Conservation (phyloP, 345 rosid species). For the Combretum micranthum region DNA sequence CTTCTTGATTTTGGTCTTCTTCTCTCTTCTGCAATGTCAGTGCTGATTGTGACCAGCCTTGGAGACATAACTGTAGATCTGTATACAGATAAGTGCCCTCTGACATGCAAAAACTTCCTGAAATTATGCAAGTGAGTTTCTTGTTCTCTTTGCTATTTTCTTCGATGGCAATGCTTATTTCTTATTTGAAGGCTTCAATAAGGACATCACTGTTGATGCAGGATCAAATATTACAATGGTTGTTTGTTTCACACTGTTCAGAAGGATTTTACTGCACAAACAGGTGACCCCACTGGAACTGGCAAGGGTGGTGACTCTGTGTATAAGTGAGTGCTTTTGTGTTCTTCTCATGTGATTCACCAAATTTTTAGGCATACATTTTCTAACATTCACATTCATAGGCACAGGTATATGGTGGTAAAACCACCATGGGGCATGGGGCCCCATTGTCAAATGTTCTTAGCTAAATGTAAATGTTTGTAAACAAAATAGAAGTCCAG, state of each 20-base stretch:
- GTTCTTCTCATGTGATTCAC: too few relatives aligned
- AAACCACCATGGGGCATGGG: too few relatives aligned
- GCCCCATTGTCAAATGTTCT: too few relatives aligned
- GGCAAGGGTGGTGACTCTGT: conserved; percentile 84
- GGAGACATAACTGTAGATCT: conserved; percentile 83
- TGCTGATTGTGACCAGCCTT: conserved; percentile 68
- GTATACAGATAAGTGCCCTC: conserved; percentile 52
- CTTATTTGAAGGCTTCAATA: neutral
- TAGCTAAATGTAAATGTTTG: too few relatives aligned
- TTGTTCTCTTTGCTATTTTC: neutral
- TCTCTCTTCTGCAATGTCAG: conserved; percentile 42
- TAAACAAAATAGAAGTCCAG: too few relatives aligned
- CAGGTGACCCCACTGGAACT: conserved; percentile 85
- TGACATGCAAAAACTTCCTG: conserved; percentile 85
- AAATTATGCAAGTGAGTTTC: conserved; percentile 79
- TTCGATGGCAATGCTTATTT: neutral
- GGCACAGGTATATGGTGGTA: too few relatives aligned
- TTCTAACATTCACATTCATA: too few relatives aligned
- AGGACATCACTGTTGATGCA: conserved; percentile 15
- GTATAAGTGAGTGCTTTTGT: conserved; percentile 52
- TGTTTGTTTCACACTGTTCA: conserved; percentile 83
- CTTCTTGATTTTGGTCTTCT: too few relatives aligned
- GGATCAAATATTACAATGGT: conserved; percentile 87
- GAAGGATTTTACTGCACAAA: conserved; percentile 75
- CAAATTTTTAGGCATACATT: too few relatives aligned